These are phyloP conservation scores for Anthracocystis panici-leucophaei DNA, from an alignment of 1,284 basidiomycete genomes.

Conservation along the genomic window DNA sequence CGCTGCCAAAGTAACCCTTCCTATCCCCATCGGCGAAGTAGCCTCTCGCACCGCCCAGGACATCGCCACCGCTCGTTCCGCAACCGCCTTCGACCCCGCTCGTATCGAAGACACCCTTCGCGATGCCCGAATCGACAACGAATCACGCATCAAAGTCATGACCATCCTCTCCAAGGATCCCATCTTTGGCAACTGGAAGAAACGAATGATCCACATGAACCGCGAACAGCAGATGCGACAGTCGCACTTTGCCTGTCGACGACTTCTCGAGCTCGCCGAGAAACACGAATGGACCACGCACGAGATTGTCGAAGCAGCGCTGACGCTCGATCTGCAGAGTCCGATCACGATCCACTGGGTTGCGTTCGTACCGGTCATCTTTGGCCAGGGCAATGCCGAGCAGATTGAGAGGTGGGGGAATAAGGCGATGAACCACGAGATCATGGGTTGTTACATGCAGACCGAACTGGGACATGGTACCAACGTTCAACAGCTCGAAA, in stretches of 20 bases:
- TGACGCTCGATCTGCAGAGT: slow-evolving; percentile 58
- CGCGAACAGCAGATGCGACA: slow-evolving; percentile 63
- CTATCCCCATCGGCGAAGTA: slow-evolving; percentile 59
- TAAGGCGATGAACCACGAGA: slow-evolving; percentile 65
- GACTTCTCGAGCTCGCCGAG: slow-evolving; percentile 59
- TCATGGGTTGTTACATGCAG: slow-evolving; percentile 68
- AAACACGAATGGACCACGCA: slow-evolving; percentile 61
- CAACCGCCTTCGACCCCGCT: slow-evolving; percentile 52
- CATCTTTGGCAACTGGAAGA: slow-evolving; percentile 64
- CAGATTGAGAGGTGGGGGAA: slow-evolving; percentile 63
- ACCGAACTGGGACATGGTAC: slow-evolving; percentile 77
- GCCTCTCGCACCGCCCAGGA: slow-evolving; percentile 54
- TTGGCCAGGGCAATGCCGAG: slow-evolving; percentile 57
- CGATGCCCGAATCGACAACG: slow-evolving; percentile 61
- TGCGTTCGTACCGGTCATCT: slow-evolving; percentile 66
- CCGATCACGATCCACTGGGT: slow-evolving; percentile 64
- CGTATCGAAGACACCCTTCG: slow-evolving; percentile 61
- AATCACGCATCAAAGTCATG: slow-evolving; percentile 55
- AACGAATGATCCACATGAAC: slow-evolving; percentile 63
- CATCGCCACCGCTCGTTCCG: slow-evolving; percentile 48
- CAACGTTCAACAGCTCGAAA: slow-evolving; percentile 74
- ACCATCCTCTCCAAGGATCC: slow-evolving; percentile 50
- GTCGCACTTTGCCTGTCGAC: slow-evolving; percentile 60
- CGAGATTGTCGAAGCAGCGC: slow-evolving; percentile 60
- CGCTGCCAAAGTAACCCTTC: slow-evolving; percentile 53